Evolutionary conservation across 345 rosid species (phyloP).

Genomic region (Brassica rapa): DNA sequence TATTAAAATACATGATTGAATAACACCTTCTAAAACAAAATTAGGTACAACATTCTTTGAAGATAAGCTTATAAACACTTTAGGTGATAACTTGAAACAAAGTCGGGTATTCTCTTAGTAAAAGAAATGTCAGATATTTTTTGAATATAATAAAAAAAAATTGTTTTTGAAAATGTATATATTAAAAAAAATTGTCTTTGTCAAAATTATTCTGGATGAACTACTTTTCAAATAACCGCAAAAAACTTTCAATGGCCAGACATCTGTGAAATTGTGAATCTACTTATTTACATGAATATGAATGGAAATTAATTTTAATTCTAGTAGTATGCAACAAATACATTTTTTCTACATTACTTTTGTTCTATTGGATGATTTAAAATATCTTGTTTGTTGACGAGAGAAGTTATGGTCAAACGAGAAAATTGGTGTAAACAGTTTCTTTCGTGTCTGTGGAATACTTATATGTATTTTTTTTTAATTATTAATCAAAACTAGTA

Average conservation of each 20-base stretch:
- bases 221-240: not conserved
- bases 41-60: too few relatives aligned
- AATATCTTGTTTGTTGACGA: not conserved
- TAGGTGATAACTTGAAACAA: too few relatives aligned
- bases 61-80: too few relatives aligned
- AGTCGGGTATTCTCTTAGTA: too few relatives aligned
- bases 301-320: not conserved
- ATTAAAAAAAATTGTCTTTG: not conserved
- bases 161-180: too few relatives aligned
- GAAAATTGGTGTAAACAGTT: not conserved
- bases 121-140: too few relatives aligned
- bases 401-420: not conserved
- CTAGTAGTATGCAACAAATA: not conserved
- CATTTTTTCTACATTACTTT: not conserved
- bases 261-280: not conserved
- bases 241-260: not conserved
- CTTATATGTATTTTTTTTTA: not conserved
- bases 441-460: not conserved
- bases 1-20: too few relatives aligned
- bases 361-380: not conserved
- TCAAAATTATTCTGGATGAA: not conserved
- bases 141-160: too few relatives aligned
- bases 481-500: not conserved
- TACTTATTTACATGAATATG: constrained; percentile 3
- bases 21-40: too few relatives aligned